These are phyloP conservation scores for Clausena lansium DNA, from an alignment of 345 rosid species.

Conservation along the genomic window DNA sequence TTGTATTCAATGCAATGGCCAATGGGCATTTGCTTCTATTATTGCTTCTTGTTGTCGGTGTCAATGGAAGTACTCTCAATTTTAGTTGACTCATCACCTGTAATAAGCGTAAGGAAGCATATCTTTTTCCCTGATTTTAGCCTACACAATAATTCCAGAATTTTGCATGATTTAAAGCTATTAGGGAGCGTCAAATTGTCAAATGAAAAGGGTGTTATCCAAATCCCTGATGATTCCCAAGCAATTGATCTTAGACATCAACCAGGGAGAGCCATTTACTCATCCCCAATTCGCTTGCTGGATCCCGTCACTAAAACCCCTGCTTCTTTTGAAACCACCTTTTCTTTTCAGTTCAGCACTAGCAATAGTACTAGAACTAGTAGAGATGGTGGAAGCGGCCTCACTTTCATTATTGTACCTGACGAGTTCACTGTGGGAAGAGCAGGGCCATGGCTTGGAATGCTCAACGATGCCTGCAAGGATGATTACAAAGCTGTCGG, in stretches of 20 bases:
- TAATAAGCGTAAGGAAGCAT: constrained; percentile 35
- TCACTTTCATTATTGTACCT: constrained; percentile 48
- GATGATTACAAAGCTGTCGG: constrained; percentile 48
- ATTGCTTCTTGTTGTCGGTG: too few relatives aligned
- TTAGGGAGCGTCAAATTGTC: constrained; percentile 44
- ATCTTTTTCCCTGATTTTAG: constrained; percentile 40
- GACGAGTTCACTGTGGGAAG: constrained; percentile 56
- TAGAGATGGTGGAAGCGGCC: constrained; percentile 40
- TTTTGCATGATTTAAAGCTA: constrained; percentile 32
- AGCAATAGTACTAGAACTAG: background rate
- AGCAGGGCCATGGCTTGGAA: constrained; percentile 51
- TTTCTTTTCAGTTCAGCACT: constrained; percentile 41
- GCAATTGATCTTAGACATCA: constrained; percentile 37
- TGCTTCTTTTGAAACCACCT: constrained; percentile 42
- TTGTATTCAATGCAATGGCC: too few relatives aligned
- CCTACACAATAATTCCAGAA: constrained; percentile 25
- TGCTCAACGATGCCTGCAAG: constrained; percentile 58
- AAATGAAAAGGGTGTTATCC: constrained; percentile 22
- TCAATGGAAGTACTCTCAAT: too few relatives aligned
- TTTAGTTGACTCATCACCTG: constrained; percentile 19
- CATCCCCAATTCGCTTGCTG: constrained; percentile 39
- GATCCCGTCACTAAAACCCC: constrained; percentile 35
- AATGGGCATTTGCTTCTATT: too few relatives aligned
- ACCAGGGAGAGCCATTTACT: constrained; percentile 46
- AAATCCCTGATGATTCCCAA: constrained; percentile 41